Base-by-base conservation (phyloP, 2,329 filamentous ascomycete species). In the Xylariales sp. region DNA sequence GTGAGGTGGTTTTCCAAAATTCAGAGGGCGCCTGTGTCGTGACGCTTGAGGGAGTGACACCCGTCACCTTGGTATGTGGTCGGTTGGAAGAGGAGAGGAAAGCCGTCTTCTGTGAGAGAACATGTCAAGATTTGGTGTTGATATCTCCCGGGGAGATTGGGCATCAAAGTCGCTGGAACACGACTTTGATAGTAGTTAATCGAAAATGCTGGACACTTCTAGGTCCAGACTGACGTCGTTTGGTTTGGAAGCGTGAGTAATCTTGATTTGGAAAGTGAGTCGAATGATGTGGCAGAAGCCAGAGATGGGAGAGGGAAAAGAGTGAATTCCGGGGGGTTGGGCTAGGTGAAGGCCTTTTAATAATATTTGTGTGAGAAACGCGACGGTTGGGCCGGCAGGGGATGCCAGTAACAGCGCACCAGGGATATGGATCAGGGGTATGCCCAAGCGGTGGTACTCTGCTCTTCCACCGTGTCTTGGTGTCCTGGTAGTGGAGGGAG, bases 31-130 rank as follows among this genome's bases (percentile, higher is more conserved):
- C 65, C 62, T 62, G 60, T 66, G 63, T 68, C 68, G 69, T 63
- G 62, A 64, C 66, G 65, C 67, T 59, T 55, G 54, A 62, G 64
- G 61, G 60, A 63, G 64, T 63, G 63, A 68, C 59, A 61, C 67
- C 66, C 63, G 73, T 78, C 75, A 78, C 74, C 75, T 75, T 69
- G 73, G 71, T 75, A 74, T 76, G 69, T 73, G 70, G 68, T 76
- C 72, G 73, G 72, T 71, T 60, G 71, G 71, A 69, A 70, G 72
- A 70, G 68, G 71, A 64, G 69, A 73, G 62, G 65, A 69, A 62
- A 63, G 66, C 57, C 65, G 66, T 71, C 65, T 71, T 72, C 66
- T 68, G 70, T 66, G 66, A 64, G 70, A 69, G 62, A 74, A 79
- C 76, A 79, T 79, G 66, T 68, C 67, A 70, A 64, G 55, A 56